Evolutionary conservation across 148 eudicot genomes (phyloP).

Genomic region (Oxyria digyna): DNA sequence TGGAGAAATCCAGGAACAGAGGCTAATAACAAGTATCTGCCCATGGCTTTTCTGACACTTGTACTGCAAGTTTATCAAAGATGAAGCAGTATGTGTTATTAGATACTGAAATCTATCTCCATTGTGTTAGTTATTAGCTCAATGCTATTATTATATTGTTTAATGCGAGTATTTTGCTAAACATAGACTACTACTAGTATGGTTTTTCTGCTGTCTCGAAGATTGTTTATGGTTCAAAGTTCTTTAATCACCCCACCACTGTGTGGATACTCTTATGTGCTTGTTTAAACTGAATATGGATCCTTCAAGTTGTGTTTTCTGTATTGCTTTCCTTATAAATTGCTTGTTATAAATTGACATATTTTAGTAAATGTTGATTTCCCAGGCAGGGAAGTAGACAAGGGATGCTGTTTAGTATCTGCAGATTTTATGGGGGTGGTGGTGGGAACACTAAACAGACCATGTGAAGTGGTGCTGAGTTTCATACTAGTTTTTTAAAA

Average conservation of each 20-base stretch:
- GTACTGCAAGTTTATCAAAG: not conserved
- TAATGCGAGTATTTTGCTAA: not conserved
- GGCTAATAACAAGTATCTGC: constrained; percentile 13
- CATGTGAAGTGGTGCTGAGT: not conserved
- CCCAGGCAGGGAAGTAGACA: not conserved
- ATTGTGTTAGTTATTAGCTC: not conserved
- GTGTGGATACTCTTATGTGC: not conserved
- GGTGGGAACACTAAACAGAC: not conserved
- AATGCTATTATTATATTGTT: not conserved
- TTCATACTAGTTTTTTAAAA: not conserved
- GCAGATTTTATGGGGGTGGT: not conserved
- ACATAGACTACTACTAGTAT: not conserved
- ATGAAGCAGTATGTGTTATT: not conserved
- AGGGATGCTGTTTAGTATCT: not conserved
- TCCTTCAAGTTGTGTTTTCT: not conserved
- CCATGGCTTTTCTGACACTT: constrained; percentile 1
- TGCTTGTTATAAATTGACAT: no score
- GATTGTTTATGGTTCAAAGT: not conserved
- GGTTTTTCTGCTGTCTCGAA: not conserved
- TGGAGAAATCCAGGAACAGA: constrained; percentile 20
- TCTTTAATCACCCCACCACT: not conserved
- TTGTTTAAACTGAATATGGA: not conserved
- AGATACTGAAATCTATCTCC: not conserved
- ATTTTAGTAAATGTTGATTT: not conserved
- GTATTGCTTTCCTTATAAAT: not conserved